Percentiles rank a stretch among this genome's conserved stretches.
phyloP scores from a whole-genome alignment of 257 asterid genomes.

The Solanum paucissectum region DNA sequence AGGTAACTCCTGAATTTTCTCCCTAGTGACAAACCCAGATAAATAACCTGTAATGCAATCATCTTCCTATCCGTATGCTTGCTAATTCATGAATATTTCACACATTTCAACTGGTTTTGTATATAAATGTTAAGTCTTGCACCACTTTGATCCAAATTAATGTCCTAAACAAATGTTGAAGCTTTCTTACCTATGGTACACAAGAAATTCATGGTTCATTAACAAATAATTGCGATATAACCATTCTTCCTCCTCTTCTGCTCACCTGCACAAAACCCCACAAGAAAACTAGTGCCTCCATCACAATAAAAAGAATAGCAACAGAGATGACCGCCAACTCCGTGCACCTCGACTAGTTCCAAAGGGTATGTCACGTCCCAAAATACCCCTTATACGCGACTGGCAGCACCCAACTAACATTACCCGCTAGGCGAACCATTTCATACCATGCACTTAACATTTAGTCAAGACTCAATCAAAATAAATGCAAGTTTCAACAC shows the following conservation, averaged over 20 bases:
- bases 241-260: neutral
- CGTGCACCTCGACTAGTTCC: neutral
- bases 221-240: neutral
- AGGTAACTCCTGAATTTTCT: neutral
- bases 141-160: neutral
- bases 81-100: neutral
- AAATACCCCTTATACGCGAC: neutral
- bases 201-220: neutral
- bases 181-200: neutral
- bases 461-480: neutral
- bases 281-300: neutral
- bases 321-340: neutral
- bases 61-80: neutral
- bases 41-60: neutral
- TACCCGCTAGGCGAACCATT: neutral
- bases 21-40: neutral
- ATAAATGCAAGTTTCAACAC: neutral
- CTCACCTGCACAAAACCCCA: neutral
- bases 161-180: neutral
- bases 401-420: neutral
- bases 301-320: neutral
- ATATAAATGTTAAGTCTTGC: neutral
- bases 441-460: neutral
- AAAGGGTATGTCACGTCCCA: neutral
- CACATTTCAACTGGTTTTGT: neutral